These are phyloP conservation scores for Cafeteria roenbergensis DNA, from an alignment of 108 stramenopile species.

Conservation along the genomic window DNA sequence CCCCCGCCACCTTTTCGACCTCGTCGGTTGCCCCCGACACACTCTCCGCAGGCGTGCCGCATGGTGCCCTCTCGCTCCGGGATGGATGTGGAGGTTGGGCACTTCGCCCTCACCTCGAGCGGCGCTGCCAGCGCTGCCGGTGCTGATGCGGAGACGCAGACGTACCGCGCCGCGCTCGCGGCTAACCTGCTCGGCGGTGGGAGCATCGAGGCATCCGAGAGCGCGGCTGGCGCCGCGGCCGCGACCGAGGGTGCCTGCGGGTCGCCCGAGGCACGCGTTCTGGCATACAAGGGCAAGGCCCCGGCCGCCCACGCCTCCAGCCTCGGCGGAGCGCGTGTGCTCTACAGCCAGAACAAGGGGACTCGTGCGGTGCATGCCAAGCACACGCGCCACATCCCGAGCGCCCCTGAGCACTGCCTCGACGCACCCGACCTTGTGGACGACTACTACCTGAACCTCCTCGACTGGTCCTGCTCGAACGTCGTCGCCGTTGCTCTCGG, in stretches of 20 bases:
- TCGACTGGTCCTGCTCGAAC: conserved; percentile 80
- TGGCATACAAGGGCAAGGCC: conserved; percentile 84
- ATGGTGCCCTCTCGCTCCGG: conserved; percentile 34
- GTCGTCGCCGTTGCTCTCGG: conserved; percentile 87
- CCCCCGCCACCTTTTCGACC: too few relatives aligned
- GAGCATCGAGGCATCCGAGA: conserved; percentile 19
- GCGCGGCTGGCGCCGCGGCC: conserved; percentile 16
- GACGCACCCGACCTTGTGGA: conserved; percentile 95
- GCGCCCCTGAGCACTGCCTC: conserved; percentile 79
- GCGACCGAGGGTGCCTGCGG: conserved; percentile 9
- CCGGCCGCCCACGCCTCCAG: conserved; percentile 83
- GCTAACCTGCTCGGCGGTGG: conserved; percentile 10
- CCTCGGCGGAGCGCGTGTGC: conserved; percentile 65
- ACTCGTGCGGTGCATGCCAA: conserved; percentile 43
- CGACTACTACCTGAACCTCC: conserved; percentile 94
- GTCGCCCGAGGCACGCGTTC: conserved; percentile 46
- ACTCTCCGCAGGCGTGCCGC: conserved; percentile 3
- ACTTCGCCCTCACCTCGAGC: conserved; percentile 11
- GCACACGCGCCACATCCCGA: conserved; percentile 74
- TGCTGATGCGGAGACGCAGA: not conserved
- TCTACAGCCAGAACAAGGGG: conserved; percentile 68
- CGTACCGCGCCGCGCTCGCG: not conserved
- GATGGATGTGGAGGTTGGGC: conserved; percentile 35
- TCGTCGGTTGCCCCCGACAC: too few relatives aligned
- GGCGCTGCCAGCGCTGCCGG: conserved; percentile 27